These are phyloP conservation scores for Parietaria judaica DNA, from an alignment of 306 rosid species.

Conservation along the genomic window DNA sequence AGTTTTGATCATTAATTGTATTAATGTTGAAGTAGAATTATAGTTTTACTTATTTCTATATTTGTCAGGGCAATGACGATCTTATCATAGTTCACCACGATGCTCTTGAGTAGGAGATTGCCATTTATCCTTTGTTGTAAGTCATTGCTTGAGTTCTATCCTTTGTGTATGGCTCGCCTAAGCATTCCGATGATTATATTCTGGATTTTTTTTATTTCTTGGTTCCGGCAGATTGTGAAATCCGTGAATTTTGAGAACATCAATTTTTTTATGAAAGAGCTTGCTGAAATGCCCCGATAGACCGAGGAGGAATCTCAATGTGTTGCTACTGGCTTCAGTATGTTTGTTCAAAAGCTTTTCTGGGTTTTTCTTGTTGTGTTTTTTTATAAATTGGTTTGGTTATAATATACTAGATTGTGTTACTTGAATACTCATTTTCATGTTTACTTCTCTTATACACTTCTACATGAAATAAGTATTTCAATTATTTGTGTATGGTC, in stretches of 20 bases:
- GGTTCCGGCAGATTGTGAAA: conserved; percentile 60
- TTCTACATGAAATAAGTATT: too few species aligned
- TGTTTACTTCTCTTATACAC: neutral
- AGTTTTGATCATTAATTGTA: neutral
- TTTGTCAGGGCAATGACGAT: conserved; percentile 58
- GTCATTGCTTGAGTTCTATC: conserved; percentile 21
- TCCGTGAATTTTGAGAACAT: conserved; percentile 82
- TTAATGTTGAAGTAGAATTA: too few species aligned
- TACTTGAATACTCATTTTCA: conserved; percentile 11
- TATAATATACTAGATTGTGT: neutral
- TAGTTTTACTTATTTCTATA: too few species aligned
- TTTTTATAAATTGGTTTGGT: neutral
- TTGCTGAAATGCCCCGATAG: conserved; percentile 87
- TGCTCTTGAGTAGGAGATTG: conserved; percentile 88
- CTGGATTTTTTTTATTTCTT: conserved; percentile 6
- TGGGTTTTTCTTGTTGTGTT: neutral
- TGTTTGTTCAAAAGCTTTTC: conserved; percentile 30
- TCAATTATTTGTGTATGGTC: too few species aligned
- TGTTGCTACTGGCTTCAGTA: conserved; percentile 91
- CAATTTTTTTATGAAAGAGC: conserved; percentile 64
- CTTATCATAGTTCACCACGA: conserved; percentile 78
- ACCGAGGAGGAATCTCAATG: conserved; percentile 62
- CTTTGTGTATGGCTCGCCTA: neutral
- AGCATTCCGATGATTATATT: neutral
- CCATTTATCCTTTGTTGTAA: conserved; percentile 72